Percentiles rank a stretch among this genome's conserved stretches.
These are phyloP conservation scores for Aspergillus cavernicola DNA, from an alignment of 495 filamentous ascomycete genomes.

Conservation along the genomic window DNA sequence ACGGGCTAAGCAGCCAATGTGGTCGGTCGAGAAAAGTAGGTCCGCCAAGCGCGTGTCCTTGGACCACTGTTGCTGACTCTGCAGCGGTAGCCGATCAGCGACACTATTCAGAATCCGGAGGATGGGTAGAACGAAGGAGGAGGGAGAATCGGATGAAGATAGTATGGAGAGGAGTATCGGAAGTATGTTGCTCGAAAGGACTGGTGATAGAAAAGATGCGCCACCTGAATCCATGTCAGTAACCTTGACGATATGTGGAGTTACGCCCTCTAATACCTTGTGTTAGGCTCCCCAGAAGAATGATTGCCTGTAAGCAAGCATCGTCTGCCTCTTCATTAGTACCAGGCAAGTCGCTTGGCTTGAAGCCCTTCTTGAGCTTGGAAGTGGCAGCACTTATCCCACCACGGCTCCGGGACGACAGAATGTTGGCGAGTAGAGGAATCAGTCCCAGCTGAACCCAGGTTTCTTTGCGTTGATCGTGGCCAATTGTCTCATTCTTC, in stretches of 20 bases:
- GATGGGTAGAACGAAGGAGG: slow-evolving; percentile 64
- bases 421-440: slow-evolving; percentile 58
- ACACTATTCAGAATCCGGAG: slow-evolving; percentile 72
- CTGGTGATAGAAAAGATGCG: slow-evolving; percentile 67
- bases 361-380: slow-evolving; percentile 32
- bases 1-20: slow-evolving; percentile 54
- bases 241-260: not conserved
- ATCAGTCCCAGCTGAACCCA: slow-evolving; percentile 70
- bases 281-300: slow-evolving; percentile 78
- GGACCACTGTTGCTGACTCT: slow-evolving; percentile 38
- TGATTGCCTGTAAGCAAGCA: slow-evolving; percentile 70
- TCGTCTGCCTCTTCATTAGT: slow-evolving; percentile 52
- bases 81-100: slow-evolving; percentile 58
- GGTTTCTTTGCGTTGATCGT: slow-evolving; percentile 78
- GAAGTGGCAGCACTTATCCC: slow-evolving; percentile 33
- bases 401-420: slow-evolving; percentile 37
- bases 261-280: too few relatives aligned
- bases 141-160: slow-evolving; percentile 59
- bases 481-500: slow-evolving; percentile 88
- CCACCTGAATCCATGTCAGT: slow-evolving; percentile 59
- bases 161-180: slow-evolving; percentile 64
- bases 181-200: slow-evolving; percentile 64
- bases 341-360: slow-evolving; percentile 15
- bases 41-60: slow-evolving; percentile 55
- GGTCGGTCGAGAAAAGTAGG: slow-evolving; percentile 56